These are phyloP conservation scores for Cladorrhinum sp. DNA, from an alignment of 2,329 filamentous ascomycete genomes.

Conservation along the genomic window DNA sequence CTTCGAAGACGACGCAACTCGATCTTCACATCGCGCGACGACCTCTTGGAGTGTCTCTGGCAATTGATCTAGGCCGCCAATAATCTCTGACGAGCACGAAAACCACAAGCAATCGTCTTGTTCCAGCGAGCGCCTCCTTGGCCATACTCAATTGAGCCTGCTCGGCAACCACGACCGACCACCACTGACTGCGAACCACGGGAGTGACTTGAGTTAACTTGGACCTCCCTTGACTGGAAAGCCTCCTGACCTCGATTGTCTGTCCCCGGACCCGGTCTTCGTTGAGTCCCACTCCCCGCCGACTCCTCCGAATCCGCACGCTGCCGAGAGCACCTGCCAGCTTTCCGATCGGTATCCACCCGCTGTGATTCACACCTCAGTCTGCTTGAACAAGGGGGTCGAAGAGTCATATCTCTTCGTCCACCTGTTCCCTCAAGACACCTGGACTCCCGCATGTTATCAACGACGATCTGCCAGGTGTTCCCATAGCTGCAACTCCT, in stretches of 20 bases:
- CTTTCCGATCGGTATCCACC: slow-evolving; percentile 25
- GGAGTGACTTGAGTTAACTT: background rate
- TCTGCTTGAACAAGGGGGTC: slow-evolving; percentile 35
- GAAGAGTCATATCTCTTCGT: slow-evolving; percentile 51
- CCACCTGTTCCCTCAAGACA: slow-evolving; percentile 41
- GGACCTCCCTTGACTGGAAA: background rate
- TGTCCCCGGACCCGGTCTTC: slow-evolving; percentile 19
- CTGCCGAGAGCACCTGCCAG: slow-evolving; percentile 17
- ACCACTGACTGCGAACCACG: background rate
- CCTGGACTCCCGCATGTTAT: slow-evolving; percentile 40
- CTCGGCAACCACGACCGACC: background rate
- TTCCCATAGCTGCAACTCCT: slow-evolving; percentile 35
- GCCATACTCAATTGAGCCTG: slow-evolving; percentile 2
- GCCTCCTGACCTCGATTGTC: slow-evolving; percentile 19
- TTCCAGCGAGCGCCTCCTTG: background rate
- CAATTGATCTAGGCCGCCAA: background rate
- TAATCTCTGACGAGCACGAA: too few species aligned
- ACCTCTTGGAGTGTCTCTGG: background rate
- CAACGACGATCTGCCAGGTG: slow-evolving; percentile 37
- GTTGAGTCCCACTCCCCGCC: slow-evolving; percentile 3
- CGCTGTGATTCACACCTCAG: slow-evolving; percentile 28
- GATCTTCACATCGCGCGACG: background rate
- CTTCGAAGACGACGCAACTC: slow-evolving; percentile 6
- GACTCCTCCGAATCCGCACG: slow-evolving; percentile 15
- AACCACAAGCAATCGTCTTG: background rate